Evolutionary conservation across 139 green algal genomes (phyloP).

Genomic region (Asterochloris erici): DNA sequence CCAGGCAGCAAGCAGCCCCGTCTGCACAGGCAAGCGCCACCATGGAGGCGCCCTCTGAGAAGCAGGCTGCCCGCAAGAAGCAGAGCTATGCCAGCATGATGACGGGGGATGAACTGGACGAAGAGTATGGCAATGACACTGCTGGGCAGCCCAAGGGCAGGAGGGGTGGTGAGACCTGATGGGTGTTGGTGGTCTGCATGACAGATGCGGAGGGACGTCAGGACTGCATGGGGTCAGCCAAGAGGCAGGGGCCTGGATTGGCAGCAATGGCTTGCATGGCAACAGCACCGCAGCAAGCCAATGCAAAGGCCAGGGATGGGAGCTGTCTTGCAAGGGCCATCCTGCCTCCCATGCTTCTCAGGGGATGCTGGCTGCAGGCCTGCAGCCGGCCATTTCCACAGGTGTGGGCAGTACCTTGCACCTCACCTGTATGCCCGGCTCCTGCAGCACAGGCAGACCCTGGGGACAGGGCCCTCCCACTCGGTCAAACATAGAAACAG

Average conservation of each 20-base stretch:
- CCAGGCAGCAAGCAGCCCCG: not conserved
- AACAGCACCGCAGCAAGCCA: not conserved
- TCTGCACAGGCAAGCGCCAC: not conserved
- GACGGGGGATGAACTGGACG: constrained; percentile 16
- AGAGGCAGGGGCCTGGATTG: not conserved
- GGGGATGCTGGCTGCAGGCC: no score
- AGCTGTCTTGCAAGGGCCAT: no score
- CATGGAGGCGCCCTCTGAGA: no score
- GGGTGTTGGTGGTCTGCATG: not conserved
- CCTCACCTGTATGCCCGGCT: no score
- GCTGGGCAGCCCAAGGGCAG: constrained; percentile 20
- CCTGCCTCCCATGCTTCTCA: no score
- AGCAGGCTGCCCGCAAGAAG: not conserved
- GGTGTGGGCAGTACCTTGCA: no score
- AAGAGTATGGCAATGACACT: constrained; percentile 19
- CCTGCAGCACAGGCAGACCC: no score
- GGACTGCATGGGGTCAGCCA: not conserved
- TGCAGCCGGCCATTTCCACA: no score
- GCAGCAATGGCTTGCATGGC: not conserved
- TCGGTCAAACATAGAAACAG: no score
- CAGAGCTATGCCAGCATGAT: not conserved
- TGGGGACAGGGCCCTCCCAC: no score
- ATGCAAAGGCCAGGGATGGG: no score
- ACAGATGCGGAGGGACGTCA: not conserved
- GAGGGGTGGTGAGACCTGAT: not conserved